Evolutionary conservation across 2,329 filamentous ascomycete genomes (phyloP).

Genomic region (Aspergillus sp.): DNA sequence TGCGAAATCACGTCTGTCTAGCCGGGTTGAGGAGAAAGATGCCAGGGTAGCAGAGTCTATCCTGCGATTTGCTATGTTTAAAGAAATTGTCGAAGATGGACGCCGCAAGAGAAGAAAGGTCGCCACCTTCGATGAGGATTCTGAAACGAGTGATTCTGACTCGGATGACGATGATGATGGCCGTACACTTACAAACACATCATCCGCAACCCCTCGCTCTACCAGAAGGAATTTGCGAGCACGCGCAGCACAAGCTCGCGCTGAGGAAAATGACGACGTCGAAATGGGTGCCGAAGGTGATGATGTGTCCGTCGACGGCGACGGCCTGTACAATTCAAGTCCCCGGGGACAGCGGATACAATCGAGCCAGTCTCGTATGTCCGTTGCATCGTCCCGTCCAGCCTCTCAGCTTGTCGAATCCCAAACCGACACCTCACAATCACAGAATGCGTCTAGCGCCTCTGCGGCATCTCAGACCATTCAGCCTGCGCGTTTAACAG

Average conservation of each 20-base stretch:
- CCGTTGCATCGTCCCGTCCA: constrained; percentile 76
- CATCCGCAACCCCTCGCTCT: constrained; percentile 34
- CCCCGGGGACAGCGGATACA: constrained; percentile 44
- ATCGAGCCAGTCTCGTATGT: constrained; percentile 56
- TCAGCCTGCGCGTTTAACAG: constrained; percentile 60
- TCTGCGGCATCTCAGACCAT: constrained; percentile 38
- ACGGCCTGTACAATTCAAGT: constrained; percentile 56
- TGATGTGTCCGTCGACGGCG: constrained; percentile 50
- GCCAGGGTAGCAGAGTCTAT: constrained; percentile 85
- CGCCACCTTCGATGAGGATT: constrained; percentile 64
- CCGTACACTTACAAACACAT: constrained; percentile 21
- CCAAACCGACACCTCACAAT: constrained; percentile 51
- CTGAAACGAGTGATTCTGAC: constrained; percentile 44
- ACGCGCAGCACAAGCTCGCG: constrained; percentile 36
- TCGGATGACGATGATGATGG: constrained; percentile 33
- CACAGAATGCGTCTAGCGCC: constrained; percentile 38
- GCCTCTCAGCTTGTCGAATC: constrained; percentile 67
- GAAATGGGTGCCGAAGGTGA: constrained; percentile 52
- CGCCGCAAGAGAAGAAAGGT: constrained; percentile 82
- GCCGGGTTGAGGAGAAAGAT: constrained; percentile 84
- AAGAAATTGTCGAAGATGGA: constrained; percentile 79
- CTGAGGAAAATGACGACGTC: constrained; percentile 38
- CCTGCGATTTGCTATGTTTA: constrained; percentile 92
- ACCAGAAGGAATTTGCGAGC: constrained; percentile 34
- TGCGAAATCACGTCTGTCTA: constrained; percentile 86